Evolutionary conservation across 352 stramenopile genomes (phyloP).

Genomic region (Globisporangium okanoganense): DNA sequence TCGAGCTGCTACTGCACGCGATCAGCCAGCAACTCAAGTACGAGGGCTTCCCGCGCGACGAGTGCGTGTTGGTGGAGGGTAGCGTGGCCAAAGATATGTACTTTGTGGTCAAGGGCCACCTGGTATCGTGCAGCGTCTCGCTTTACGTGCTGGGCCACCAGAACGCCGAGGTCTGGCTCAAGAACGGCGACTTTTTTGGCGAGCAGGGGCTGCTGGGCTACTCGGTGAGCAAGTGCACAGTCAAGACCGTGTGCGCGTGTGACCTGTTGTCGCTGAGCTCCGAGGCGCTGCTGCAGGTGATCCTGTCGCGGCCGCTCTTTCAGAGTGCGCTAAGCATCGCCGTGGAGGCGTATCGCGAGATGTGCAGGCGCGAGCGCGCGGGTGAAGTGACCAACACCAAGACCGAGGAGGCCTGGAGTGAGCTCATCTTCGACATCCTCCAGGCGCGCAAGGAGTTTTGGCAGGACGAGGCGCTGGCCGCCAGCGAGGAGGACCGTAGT

Average conservation of each 20-base stretch:
- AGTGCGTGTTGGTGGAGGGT: slow-evolving; percentile 44
- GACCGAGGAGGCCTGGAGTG: slow-evolving; percentile 40
- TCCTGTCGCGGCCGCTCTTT: slow-evolving; percentile 33
- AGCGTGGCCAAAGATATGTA: slow-evolving; percentile 43
- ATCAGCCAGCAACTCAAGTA: slow-evolving; percentile 32
- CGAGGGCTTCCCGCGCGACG: slow-evolving; percentile 43
- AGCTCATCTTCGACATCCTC: slow-evolving; percentile 33
- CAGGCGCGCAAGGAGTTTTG: slow-evolving; percentile 27
- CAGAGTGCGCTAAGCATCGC: slow-evolving; percentile 34
- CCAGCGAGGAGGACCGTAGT: slow-evolving; percentile 11
- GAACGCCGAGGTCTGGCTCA: slow-evolving; percentile 13
- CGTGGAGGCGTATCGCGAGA: slow-evolving; percentile 44
- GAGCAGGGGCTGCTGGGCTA: slow-evolving; percentile 39
- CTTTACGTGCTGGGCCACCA: neutral
- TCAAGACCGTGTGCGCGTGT: slow-evolving; percentile 42
- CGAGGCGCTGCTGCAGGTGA: slow-evolving; percentile 38
- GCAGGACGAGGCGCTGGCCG: slow-evolving; percentile 23
- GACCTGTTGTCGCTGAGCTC: slow-evolving; percentile 47
- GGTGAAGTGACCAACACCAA: slow-evolving; percentile 1
- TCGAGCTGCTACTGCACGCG: slow-evolving; percentile 21
- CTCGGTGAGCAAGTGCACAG: slow-evolving; percentile 36
- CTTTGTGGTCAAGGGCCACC: slow-evolving; percentile 50
- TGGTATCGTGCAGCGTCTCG: slow-evolving; percentile 19
- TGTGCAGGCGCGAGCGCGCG: slow-evolving; percentile 19
- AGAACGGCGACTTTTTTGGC: slow-evolving; percentile 45